A percentile compares a stretch with the other conserved stretches of the same genome.
Evolutionary conservation across 106 monocot genomes (phyloP).

Genomic region (Posidonia australis): DNA sequence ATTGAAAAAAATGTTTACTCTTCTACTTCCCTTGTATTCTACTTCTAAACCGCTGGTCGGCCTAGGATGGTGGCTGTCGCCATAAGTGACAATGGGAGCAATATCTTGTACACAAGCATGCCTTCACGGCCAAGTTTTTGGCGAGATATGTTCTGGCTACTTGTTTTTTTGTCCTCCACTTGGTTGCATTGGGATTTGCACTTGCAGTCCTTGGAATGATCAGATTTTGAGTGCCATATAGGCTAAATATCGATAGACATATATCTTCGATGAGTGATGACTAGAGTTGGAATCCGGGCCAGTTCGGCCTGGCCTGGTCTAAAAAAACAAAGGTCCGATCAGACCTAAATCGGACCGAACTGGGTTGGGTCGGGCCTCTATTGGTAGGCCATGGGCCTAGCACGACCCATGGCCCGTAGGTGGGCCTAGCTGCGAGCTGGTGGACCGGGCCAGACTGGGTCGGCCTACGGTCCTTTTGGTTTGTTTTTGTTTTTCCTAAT

Average conservation of each 20-base stretch:
- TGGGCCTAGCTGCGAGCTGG: too few species aligned
- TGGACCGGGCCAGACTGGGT: too few species aligned
- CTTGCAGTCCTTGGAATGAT: slow-evolving; percentile 61
- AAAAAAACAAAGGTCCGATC: too few species aligned
- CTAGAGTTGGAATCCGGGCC: too few species aligned
- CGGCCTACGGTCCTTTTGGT: too few species aligned
- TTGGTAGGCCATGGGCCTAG: too few species aligned
- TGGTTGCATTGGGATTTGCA: slow-evolving; percentile 40
- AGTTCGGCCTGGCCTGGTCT: too few species aligned
- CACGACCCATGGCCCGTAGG: too few species aligned
- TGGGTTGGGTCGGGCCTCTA: too few species aligned
- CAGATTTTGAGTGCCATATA: slow-evolving; percentile 48
- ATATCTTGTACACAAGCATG: not conserved
- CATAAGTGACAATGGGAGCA: slow-evolving; percentile 17
- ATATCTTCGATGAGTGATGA: slow-evolving; percentile 30
- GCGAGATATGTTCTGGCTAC: slow-evolving; percentile 91
- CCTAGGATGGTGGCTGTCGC: slow-evolving; percentile 16
- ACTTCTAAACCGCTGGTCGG: not conserved
- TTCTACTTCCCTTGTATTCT: not conserved
- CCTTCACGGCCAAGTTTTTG: slow-evolving; percentile 37
- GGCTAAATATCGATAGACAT: slow-evolving; percentile 68
- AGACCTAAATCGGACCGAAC: too few species aligned
- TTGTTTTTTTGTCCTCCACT: slow-evolving; percentile 62
- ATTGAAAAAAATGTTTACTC: not conserved
- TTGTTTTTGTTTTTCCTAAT: too few species aligned